Conservation (phyloP, 2,329 filamentous ascomycete genomes). For the Penicillium sp. region DNA sequence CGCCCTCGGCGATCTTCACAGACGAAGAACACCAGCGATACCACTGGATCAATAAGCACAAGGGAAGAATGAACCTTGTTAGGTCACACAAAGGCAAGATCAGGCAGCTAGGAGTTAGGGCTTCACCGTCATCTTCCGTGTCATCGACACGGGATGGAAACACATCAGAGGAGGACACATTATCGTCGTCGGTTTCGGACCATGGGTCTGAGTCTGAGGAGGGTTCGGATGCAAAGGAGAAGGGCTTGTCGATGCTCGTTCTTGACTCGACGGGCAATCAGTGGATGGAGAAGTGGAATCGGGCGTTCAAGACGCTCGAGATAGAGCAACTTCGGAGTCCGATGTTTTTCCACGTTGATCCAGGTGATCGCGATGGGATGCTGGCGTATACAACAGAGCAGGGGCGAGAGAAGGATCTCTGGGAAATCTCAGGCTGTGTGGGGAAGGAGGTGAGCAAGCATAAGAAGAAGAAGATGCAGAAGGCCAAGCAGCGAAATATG, state of each 20-base stretch:
- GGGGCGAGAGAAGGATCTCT: conserved; percentile 65
- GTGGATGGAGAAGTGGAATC: conserved; percentile 76
- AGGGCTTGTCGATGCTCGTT: conserved; percentile 59
- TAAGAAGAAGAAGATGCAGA: conserved; percentile 64
- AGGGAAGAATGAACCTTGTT: conserved; percentile 59
- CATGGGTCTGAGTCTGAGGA: conserved; percentile 5
- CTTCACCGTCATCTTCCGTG: not conserved
- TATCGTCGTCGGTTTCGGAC: not conserved
- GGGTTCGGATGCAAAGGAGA: not conserved
- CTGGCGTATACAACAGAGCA: conserved; percentile 70
- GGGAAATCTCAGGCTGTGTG: conserved; percentile 74
- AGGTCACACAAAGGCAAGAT: conserved; percentile 34
- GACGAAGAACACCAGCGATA: conserved; percentile 84
- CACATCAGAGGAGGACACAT: not conserved
- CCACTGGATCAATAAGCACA: conserved; percentile 74
- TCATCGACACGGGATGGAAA: not conserved
- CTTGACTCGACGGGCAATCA: conserved; percentile 66
- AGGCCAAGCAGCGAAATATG: conserved; percentile 46
- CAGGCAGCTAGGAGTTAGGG: conserved; percentile 33
- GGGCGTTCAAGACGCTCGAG: conserved; percentile 69
- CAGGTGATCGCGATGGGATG: conserved; percentile 73
- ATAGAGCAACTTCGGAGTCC: conserved; percentile 77
- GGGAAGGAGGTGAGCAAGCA: conserved; percentile 83
- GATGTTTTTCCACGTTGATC: conserved; percentile 84
- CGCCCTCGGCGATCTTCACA: conserved; percentile 79